Percentiles rank a stretch among this genome's conserved stretches.
Evolutionary conservation across 73 alveolate species (phyloP).

Genomic region (Effrenium voratum): DNA sequence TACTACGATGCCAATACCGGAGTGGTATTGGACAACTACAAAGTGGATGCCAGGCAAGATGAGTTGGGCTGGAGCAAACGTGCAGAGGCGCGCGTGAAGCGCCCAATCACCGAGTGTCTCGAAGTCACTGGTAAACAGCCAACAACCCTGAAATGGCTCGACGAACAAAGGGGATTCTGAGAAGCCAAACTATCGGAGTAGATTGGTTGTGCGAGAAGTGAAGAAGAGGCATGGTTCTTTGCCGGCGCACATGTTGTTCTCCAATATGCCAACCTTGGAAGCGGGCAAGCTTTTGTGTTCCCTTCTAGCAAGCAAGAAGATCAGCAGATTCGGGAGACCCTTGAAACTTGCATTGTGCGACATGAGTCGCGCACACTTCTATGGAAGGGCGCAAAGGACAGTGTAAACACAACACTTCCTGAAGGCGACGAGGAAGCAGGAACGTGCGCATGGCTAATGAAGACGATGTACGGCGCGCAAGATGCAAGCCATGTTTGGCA

Average conservation of each 20-base stretch:
- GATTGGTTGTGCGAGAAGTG: not conserved
- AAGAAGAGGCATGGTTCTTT: not conserved
- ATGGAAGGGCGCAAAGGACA: not conserved
- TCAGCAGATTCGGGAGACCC: not conserved
- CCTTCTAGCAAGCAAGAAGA: not conserved
- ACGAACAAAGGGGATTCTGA: conserved; percentile 7
- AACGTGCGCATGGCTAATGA: not conserved
- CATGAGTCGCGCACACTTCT: not conserved
- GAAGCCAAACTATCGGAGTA: not conserved
- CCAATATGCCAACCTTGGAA: conserved; percentile 8
- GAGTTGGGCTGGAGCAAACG: conserved; percentile 1
- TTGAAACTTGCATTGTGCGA: conserved; percentile 14
- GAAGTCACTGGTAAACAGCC: not conserved
- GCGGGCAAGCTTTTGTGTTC: not conserved
- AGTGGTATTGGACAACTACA: not conserved
- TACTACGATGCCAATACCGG: conserved; percentile 5
- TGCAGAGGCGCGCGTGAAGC: not conserved
- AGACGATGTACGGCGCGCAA: conserved; percentile 18
- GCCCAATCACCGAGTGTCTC: not conserved
- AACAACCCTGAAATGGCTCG: not conserved
- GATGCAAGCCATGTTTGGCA: conserved; percentile 54
- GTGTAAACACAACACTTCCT: conserved; percentile 14
- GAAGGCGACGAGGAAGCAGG: conserved; percentile 27
- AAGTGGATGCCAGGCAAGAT: not conserved
- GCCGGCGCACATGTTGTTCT: not conserved